Percentiles rank a stretch among this genome's conserved stretches.
These are phyloP conservation scores for Talaromyces sp. DNA, from an alignment of 2,329 filamentous ascomycete genomes.

Conservation along the genomic window DNA sequence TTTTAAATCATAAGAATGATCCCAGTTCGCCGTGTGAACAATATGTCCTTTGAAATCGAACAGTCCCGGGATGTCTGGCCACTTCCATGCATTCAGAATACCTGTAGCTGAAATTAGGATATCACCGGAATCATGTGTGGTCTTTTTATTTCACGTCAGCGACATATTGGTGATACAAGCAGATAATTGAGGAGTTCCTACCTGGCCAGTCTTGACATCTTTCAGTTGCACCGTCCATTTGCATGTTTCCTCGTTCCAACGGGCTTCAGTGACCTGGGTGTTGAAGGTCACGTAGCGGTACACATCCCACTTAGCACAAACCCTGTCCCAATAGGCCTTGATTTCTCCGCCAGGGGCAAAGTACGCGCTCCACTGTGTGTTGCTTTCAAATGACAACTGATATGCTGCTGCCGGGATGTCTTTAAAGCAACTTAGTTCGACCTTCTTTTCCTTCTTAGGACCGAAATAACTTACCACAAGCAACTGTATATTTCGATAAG, in stretches of 20 bases:
- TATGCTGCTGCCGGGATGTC: neutral
- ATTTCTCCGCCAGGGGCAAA: constrained; percentile 23
- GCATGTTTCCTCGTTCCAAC: constrained; percentile 22
- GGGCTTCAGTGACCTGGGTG: constrained; percentile 19
- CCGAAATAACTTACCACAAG: too few species aligned
- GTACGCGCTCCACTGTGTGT: constrained; percentile 2
- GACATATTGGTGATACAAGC: constrained; percentile 9
- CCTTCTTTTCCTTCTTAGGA: too few species aligned
- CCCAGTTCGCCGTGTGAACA: constrained; percentile 37
- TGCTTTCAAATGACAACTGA: neutral
- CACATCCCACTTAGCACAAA: constrained; percentile 21
- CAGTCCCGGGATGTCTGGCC: constrained; percentile 40
- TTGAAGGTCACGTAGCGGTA: constrained; percentile 21
- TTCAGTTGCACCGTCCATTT: too few species aligned
- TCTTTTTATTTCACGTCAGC: constrained; percentile 24
- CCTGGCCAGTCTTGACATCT: neutral
- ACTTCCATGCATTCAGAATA: constrained; percentile 30
- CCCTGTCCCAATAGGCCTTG: constrained; percentile 20
- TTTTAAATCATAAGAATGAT: constrained; percentile 9
- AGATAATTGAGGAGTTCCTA: neutral
- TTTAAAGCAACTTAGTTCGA: too few species aligned
- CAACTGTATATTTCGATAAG: neutral
- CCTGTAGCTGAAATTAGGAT: constrained; percentile 25
- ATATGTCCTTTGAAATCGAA: constrained; percentile 38
- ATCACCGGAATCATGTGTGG: constrained; percentile 16